Base-by-base conservation (phyloP, 1,284 basidiomycete species). In the Schizophyllum commune region DNA sequence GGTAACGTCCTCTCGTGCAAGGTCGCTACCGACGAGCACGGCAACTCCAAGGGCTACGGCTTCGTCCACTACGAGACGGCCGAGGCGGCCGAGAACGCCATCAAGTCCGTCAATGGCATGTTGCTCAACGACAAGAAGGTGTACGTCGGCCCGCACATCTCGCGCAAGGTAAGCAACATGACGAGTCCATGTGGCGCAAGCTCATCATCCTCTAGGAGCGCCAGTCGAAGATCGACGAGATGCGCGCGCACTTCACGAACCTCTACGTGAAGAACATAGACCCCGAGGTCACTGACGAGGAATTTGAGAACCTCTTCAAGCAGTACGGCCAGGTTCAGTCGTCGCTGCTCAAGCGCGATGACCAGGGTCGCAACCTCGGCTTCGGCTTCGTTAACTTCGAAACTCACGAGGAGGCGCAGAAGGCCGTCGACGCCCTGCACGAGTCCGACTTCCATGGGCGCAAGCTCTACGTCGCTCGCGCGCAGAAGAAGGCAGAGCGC, bases 31-130 rank as follows among this genome's bases (percentile, higher is more conserved):
- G 96, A 97, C 73, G 92, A 96, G 74, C 86, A 88, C 66, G 95
- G 94, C 64, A 89, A 89, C 70, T 96, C 94, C 68, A 93, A 92
- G 74, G 95, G 96, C 65, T 99, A 98, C 73, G 97, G 96, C 60
- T 99, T 96, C 75, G 96, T 99, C 64, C 97, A 99, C 78, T 99
- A 99, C 77, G 96, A 98, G 79, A 97, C 95, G 64, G 92, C 90
- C 62, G 97, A 99, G 78, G 92, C 96, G 32, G 96, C 96, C 64
- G 93, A 97, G 32, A 89, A 86, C 62, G 95, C 96, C 66, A 99
- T 99, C 84, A 93, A 97, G 79, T 92, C 94, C 64, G 97, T 99
- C 75, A 98, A 99, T 76, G 96, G 96, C 67, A 99, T 99, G 97
- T 79, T 99, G 65, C 80, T 99, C 72, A 99, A 99, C 79, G 97